Percentiles rank a stretch among this genome's conserved stretches.
Conservation (phyloP, 2,329 filamentous ascomycete species). For the Talaromyces islandicus region DNA sequence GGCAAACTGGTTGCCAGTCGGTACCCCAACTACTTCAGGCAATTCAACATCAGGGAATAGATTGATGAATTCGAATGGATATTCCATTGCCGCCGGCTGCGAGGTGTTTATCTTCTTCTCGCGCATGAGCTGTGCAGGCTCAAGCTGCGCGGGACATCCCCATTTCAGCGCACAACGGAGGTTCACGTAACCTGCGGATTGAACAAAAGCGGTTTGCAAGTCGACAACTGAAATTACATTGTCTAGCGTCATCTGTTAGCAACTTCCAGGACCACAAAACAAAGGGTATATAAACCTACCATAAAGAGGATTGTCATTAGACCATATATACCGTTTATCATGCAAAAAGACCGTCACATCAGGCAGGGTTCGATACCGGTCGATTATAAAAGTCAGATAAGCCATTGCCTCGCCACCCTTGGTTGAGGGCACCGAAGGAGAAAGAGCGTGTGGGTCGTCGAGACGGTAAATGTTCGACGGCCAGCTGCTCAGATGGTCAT, state of each 20-base stretch:
- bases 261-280: neutral
- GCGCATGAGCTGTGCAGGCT: neutral
- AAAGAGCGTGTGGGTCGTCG: neutral
- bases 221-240: neutral
- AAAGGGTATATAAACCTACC: conserved; percentile 22
- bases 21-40: conserved; percentile 39
- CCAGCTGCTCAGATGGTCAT: neutral
- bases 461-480: neutral
- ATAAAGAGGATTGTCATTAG: conserved; percentile 41
- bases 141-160: neutral
- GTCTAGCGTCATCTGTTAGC: neutral
- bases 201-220: neutral
- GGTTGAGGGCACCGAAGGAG: conserved; percentile 35
- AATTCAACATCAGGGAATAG: conserved; percentile 34
- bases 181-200: neutral
- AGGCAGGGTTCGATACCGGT: conserved; percentile 38
- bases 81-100: neutral
- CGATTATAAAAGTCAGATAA: conserved; percentile 43
- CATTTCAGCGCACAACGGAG: neutral
- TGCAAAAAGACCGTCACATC: conserved; percentile 37
- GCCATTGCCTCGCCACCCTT: conserved; percentile 43
- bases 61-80: conserved; percentile 22
- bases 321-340: conserved; percentile 39
- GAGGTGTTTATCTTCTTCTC: neutral
- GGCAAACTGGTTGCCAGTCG: conserved; percentile 50